Evolutionary conservation across 495 filamentous ascomycete species (phyloP).

Genomic region (Rhizodiscina lignyota): DNA sequence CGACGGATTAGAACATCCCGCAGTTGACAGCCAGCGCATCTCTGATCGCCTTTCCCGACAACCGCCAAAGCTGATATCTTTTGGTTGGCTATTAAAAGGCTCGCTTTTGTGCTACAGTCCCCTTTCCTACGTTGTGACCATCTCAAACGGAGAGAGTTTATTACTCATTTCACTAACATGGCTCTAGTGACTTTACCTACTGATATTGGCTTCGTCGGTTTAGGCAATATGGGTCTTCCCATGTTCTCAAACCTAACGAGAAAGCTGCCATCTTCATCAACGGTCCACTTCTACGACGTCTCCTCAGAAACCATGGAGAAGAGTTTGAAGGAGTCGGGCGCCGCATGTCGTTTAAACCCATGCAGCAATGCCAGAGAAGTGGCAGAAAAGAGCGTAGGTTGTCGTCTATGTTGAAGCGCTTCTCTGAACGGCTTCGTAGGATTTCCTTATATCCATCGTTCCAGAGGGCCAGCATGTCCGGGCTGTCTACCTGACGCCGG

Average conservation of each 20-base stretch:
- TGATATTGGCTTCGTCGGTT: constrained; percentile 31
- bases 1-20: too few species aligned
- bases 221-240: constrained; percentile 30
- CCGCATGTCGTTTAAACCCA: constrained; percentile 13
- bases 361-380: constrained; percentile 23
- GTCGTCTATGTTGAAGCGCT: too few species aligned
- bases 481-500: background rate
- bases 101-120: too few species aligned
- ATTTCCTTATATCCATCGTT: background rate
- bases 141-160: too few species aligned
- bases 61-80: too few species aligned
- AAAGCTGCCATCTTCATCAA: constrained; percentile 19
- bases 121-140: too few species aligned
- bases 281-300: constrained; percentile 27
- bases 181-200: constrained; percentile 5
- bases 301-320: constrained; percentile 17
- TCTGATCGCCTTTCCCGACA: too few species aligned
- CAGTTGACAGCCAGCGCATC: too few species aligned
- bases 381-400: constrained; percentile 27
- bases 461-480: background rate
- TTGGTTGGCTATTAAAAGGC: too few species aligned
- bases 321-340: constrained; percentile 14
- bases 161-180: too few species aligned
- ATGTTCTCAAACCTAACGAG: constrained; percentile 26
- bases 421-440: too few species aligned